phyloP scores from a whole-genome alignment of 352 stramenopile genomes.

The Pythium grandisporangium region DNA sequence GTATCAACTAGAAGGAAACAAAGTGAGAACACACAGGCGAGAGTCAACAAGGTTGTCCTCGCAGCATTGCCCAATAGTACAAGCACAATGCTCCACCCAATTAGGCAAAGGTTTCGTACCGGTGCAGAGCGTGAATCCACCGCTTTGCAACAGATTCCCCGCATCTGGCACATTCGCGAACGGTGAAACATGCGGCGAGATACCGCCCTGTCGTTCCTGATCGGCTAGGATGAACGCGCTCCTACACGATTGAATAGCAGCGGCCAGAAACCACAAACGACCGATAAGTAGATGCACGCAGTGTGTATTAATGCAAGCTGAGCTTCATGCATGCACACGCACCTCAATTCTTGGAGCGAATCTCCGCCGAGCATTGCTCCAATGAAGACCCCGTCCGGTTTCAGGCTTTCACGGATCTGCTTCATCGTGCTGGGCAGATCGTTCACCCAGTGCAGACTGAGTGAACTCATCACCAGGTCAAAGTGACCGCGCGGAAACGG shows the following conservation, averaged over 20 bases:
- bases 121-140: conserved; percentile 92
- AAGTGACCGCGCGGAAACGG: conserved; percentile 94
- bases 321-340: conserved; percentile 10
- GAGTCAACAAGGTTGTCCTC: too few relatives aligned
- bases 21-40: background rate
- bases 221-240: conserved; percentile 92
- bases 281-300: too few relatives aligned
- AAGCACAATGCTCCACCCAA: conserved; percentile 2
- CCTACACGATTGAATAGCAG: conserved; percentile 15
- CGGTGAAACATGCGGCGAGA: conserved; percentile 93
- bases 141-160: conserved; percentile 86
- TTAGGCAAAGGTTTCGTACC: conserved; percentile 18
- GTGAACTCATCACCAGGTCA: conserved; percentile 93
- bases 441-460: conserved; percentile 97
- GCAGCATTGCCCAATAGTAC: background rate
- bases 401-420: conserved; percentile 82
- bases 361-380: conserved; percentile 93
- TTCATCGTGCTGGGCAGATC: conserved; percentile 87
- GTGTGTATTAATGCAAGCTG: too few relatives aligned
- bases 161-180: conserved; percentile 95
- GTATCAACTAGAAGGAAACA: conserved; percentile 82
- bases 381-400: conserved; percentile 96
- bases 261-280: background rate
- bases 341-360: conserved; percentile 93
- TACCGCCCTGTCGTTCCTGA: conserved; percentile 92